Evolutionary conservation across 164 flowering plant species (phyloP), one percentile per base, ranked within the genome.

Genomic region (Sextonia rubra): DNA sequence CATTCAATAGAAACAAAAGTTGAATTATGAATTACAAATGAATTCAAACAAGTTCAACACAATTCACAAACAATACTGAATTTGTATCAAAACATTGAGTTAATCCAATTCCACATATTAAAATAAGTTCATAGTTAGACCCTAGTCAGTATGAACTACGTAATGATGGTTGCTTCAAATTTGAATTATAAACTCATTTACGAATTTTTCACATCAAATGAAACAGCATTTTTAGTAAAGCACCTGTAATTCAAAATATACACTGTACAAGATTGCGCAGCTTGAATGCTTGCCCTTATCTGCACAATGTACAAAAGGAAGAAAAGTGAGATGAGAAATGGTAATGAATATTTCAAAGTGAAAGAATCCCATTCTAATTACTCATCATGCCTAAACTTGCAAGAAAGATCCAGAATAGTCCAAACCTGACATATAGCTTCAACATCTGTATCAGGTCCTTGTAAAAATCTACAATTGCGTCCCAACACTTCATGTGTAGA

Each of bases 231-330:
- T 3, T 60, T 37, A 47, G 72, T 71, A 67, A 32, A 79, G 78
- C 68, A 94, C 98, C 97, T 92, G 90, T 91, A 92, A 79, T 89
- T 89, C 80, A 94, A 82, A 72, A 92, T 85, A 78, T 92, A 87
- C 78, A 90, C 93, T 81, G 92, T 87, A 84, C 94, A 94, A 68
- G 94, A 69, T 83, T 82, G 83, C 65, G 80, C 85, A 17, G 71
- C 60, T 69, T 74, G 86, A 69, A 94, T 84, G 82, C 86, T 81
- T 75, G 84, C 85, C 79, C 80, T 82, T 65, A 94, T 85, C 98
- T 94, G 83, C 69, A 71, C 44, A 75, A 74, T 11, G 73, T 5
- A 55, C n/a, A 27, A 27, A 18, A 64, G 20, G 22, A 6, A 61
- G 18, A n/a, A 24, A 64, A 64, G 26, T 12, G 26, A 30, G 27